A percentile compares a stretch with the other conserved stretches of the same genome.
Evolutionary conservation across 805 yeast species (phyloP).

Genomic region (Zygosaccharomyces kombuchaensis): DNA sequence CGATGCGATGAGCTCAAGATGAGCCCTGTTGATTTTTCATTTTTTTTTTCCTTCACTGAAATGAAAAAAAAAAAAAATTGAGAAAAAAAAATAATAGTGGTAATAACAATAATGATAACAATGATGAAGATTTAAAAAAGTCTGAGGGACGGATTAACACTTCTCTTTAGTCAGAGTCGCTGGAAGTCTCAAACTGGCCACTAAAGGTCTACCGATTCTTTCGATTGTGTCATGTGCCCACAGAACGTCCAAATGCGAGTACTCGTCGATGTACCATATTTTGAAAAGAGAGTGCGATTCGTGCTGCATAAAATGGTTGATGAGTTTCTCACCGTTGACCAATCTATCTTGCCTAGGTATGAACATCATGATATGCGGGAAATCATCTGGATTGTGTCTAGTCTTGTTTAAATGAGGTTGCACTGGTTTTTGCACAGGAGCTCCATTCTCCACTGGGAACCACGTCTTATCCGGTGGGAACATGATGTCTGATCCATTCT

Average conservation of each 20-base stretch:
- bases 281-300: slow-evolving; percentile 43
- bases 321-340: slow-evolving; percentile 69
- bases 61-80: slow-evolving; percentile 1
- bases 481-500: slow-evolving; percentile 37
- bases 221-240: slow-evolving; percentile 83
- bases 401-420: slow-evolving; percentile 25
- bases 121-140: neutral
- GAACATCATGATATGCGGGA: slow-evolving; percentile 62
- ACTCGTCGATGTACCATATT: slow-evolving; percentile 46
- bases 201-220: slow-evolving; percentile 52
- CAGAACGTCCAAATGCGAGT: slow-evolving; percentile 84
- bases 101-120: slow-evolving; percentile 1
- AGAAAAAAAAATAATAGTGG: slow-evolving; percentile 1
- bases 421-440: slow-evolving; percentile 11
- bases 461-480: slow-evolving; percentile 51
- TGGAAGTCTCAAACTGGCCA: slow-evolving; percentile 33
- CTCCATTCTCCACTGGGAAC: slow-evolving; percentile 40
- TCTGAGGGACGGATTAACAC: neutral
- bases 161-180: slow-evolving; percentile 1
- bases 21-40: slow-evolving; percentile 11
- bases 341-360: slow-evolving; percentile 70
- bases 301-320: slow-evolving; percentile 55
- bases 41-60: slow-evolving; percentile 3
- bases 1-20: slow-evolving; percentile 10
- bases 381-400: slow-evolving; percentile 36